A percentile compares a stretch with the other conserved stretches of the same genome.
phyloP scores from a whole-genome alignment of 1,284 basidiomycete species.

The Waitea zeae region DNA sequence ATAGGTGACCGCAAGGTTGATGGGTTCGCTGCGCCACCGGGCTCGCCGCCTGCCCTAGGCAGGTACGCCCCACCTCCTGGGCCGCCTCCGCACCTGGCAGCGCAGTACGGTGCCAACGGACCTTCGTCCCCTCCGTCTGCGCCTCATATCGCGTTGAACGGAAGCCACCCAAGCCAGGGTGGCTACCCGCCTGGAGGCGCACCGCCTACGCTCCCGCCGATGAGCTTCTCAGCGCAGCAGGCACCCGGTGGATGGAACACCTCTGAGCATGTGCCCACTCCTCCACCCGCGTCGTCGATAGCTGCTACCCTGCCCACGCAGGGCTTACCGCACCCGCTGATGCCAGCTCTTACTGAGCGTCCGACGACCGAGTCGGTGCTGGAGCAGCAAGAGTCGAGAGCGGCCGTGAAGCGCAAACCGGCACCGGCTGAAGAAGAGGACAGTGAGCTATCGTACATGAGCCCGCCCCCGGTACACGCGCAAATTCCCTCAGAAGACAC shows the following conservation, averaged over 20 bases:
- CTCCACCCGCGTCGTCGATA: too few relatives aligned
- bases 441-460: constrained; percentile 2
- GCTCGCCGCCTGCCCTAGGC: too few relatives aligned
- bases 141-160: too few relatives aligned
- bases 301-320: not conserved
- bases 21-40: too few relatives aligned
- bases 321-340: not conserved
- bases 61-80: too few relatives aligned
- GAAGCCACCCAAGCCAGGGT: too few relatives aligned
- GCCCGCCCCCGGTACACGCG: not conserved
- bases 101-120: not conserved
- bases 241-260: too few relatives aligned
- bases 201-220: not conserved
- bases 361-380: not conserved
- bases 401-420: not conserved
- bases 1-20: not conserved
- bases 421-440: not conserved
- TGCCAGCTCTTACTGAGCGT: not conserved
- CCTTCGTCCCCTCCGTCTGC: not conserved
- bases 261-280: too few relatives aligned
- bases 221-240: not conserved
- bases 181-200: too few relatives aligned
- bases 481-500: not conserved
- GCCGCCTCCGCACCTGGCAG: not conserved
- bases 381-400: too few relatives aligned